Evolutionary conservation across 2,329 filamentous ascomycete genomes (phyloP), one percentile per base, ranked within the genome.

Genomic region (Penicillium frequentans): DNA sequence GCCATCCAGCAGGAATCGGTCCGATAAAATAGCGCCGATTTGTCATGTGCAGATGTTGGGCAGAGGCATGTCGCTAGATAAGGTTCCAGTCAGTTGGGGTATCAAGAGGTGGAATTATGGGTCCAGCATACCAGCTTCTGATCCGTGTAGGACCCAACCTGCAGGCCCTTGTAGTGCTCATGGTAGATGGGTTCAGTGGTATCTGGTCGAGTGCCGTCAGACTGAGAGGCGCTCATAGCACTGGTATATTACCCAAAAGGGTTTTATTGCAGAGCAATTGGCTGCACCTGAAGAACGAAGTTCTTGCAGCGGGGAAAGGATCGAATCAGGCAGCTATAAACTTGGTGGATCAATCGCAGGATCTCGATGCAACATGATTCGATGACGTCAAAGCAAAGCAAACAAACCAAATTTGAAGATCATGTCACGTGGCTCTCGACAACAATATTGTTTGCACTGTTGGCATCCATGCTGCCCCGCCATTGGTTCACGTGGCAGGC

Each of bases 1-100:
- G 77, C 86, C 86, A 88, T 55, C 83, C 84, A 64, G 85, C 82
- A 45, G 86, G 86, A 35, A 88, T 84, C 35, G 86, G 86, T 1
- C 86, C 86, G 57, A 88, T 85, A 72, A 88, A 88, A 72, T 82
- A 83, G 54, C 86, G 82, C 54, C 82, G 79, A 51, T 80, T 84
- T 7, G 86, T 88, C 63, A 85, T 74, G 71, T 87, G 81, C 42
- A 88, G 73, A 66, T 88, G 86, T 57, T 84, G 79, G 24, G 84
- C 79, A 44, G 82, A 84, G 49, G 84, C 82, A 78, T 88, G 83
- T 75, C 84, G 81, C 83, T 81, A 23, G 53, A 33, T 31, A 54
- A 29, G 35, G 37, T 3, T n/a, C 24, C 37, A 19, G 44, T 62
- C 35, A 63, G 55, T 53, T 10, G 44, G 23, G 24, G 39, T 21